Conservation (phyloP, 108 stramenopile genomes). For the Nitzschia sp. region DNA sequence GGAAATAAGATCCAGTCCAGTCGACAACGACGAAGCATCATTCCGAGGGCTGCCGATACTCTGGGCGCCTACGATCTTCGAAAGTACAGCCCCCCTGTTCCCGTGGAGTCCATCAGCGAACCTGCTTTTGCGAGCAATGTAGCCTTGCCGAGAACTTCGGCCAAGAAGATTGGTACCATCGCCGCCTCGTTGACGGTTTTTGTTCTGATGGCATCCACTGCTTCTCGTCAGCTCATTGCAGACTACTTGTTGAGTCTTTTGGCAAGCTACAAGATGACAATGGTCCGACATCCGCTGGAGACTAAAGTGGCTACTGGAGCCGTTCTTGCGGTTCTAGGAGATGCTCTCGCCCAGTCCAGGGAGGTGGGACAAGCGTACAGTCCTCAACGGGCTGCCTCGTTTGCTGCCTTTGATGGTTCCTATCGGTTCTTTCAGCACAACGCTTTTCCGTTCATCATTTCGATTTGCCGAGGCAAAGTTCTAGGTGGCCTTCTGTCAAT, state of each 20-base stretch:
- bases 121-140: not conserved
- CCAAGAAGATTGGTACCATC: not conserved
- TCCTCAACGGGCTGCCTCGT: conserved; percentile 43
- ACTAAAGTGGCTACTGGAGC: conserved; percentile 47
- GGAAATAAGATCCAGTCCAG: not conserved
- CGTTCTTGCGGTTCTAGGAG: conserved; percentile 45
- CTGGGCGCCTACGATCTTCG: conserved; percentile 3
- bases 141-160: not conserved
- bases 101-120: too few species aligned
- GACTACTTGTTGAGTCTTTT: conserved; percentile 6
- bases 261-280: conserved; percentile 31
- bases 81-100: too few species aligned
- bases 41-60: not conserved
- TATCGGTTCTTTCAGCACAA: conserved; percentile 59
- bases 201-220: not conserved
- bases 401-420: conserved; percentile 55
- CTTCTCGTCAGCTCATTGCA: not conserved
- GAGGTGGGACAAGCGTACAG: conserved; percentile 29
- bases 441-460: conserved; percentile 42
- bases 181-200: not conserved
- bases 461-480: conserved; percentile 41
- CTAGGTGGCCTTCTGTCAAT: conserved; percentile 4
- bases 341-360: conserved; percentile 44
- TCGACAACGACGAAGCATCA: not conserved
- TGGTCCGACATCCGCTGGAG: conserved; percentile 25